phyloP scores from a whole-genome alignment of 305 asterid genomes.

The Solanum hybrid region DNA sequence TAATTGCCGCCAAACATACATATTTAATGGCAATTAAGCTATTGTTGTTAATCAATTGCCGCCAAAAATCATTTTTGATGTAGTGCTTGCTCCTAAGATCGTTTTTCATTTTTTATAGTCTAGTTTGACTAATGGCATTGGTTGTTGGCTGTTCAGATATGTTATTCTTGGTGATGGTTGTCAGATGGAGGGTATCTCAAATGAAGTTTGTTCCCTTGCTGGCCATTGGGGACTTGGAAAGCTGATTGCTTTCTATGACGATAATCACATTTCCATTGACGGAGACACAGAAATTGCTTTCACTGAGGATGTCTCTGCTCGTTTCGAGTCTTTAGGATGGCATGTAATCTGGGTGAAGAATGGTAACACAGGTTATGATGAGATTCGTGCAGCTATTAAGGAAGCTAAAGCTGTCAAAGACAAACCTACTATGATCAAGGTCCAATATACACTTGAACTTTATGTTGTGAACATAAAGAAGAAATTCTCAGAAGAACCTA shows the following conservation, averaged over 20 bases:
- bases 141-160: conserved; percentile 40
- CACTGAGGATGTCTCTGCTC: conserved; percentile 71
- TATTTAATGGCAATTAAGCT: background rate
- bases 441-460: conserved; percentile 4
- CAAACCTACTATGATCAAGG: conserved; percentile 96
- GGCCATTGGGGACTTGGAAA: conserved; percentile 99
- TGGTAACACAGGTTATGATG: conserved; percentile 92
- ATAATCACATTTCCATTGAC: conserved; percentile 93
- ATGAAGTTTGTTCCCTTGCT: conserved; percentile 94
- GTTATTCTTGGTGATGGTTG: conserved; percentile 87
- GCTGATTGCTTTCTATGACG: conserved; percentile 93
- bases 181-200: conserved; percentile 96
- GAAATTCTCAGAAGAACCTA: background rate
- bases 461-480: background rate
- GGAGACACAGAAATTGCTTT: conserved; percentile 98
- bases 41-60: background rate
- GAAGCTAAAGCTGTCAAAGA: conserved; percentile 93
- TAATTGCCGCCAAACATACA: background rate
- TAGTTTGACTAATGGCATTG: conserved; percentile 6
- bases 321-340: conserved; percentile 93
- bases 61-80: background rate
- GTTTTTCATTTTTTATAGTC: background rate
- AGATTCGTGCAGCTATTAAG: conserved; percentile 90
- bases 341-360: conserved; percentile 67
- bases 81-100: background rate